A percentile compares a stretch with the other conserved stretches of the same genome.
Evolutionary conservation across 345 rosid genomes (phyloP).

Genomic region (Hibiscus tridactylites): DNA sequence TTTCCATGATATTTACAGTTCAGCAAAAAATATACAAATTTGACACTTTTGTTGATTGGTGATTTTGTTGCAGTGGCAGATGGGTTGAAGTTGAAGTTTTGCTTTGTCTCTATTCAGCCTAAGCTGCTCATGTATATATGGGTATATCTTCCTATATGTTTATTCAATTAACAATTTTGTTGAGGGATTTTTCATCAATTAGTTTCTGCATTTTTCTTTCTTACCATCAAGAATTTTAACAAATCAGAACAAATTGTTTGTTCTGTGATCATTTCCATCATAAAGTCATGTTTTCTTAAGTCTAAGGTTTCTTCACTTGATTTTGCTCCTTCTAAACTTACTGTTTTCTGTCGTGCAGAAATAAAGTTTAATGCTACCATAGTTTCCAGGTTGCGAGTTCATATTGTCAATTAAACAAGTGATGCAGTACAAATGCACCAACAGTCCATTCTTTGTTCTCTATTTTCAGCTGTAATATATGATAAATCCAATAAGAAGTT

Average conservation of each 20-base stretch:
- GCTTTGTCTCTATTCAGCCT: slow-evolving; percentile 7
- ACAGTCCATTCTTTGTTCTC: background rate
- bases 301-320: background rate
- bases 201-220: background rate
- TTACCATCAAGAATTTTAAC: background rate
- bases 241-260: background rate
- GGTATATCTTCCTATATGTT: background rate
- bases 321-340: background rate
- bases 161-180: background rate
- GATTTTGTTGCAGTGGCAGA: slow-evolving; percentile 57
- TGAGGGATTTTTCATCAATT: background rate
- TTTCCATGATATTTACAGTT: background rate
- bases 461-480: background rate
- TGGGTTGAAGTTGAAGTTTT: slow-evolving; percentile 29
- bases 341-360: slow-evolving; percentile 2
- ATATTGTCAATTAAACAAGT: background rate
- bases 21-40: background rate
- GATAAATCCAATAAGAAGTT: slow-evolving; percentile 2
- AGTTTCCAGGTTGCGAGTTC: background rate
- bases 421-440: background rate
- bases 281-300: background rate
- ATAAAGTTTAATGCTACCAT: background rate
- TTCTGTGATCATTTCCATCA: background rate
- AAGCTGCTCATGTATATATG: slow-evolving; percentile 10
- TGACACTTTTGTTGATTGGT: slow-evolving; percentile 16